phyloP scores from a whole-genome alignment of 108 stramenopile genomes.

The Schizochytrium sp. region DNA sequence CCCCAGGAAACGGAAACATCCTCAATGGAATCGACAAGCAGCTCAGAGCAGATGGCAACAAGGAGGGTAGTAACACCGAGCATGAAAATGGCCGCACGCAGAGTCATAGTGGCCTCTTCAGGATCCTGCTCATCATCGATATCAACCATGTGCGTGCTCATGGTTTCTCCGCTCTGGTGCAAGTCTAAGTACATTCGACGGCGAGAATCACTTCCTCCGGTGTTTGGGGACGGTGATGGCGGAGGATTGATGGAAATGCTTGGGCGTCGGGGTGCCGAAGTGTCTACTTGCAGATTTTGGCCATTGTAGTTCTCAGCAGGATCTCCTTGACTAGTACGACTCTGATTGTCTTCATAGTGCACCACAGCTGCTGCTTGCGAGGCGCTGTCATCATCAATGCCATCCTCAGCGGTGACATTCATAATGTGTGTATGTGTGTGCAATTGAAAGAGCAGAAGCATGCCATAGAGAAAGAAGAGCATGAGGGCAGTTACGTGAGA shows the following conservation, averaged over 20 bases:
- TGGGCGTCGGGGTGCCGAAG: no score
- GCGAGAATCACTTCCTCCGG: neutral
- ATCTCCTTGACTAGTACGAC: no score
- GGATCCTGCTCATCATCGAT: slow-evolving; percentile 71
- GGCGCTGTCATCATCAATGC: neutral
- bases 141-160: slow-evolving; percentile 48
- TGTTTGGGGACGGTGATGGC: neutral
- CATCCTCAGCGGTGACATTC: slow-evolving; percentile 66
- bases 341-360: neutral
- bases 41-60: slow-evolving; percentile 85
- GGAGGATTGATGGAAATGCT: neutral
- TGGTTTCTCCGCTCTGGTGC: neutral
- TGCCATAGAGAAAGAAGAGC: slow-evolving; percentile 88
- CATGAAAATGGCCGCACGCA: slow-evolving; percentile 81
- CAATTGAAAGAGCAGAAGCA: slow-evolving; percentile 92
- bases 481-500: slow-evolving; percentile 86
- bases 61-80: slow-evolving; percentile 80
- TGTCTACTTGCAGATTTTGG: no score
- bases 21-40: slow-evolving; percentile 85
- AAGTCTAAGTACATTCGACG: no score
- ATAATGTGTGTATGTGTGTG: slow-evolving; percentile 88
- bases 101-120: slow-evolving; percentile 78
- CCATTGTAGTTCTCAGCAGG: no score
- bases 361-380: neutral
- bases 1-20: slow-evolving; percentile 82